Evolutionary conservation across 768 basidiomycete genomes (phyloP).

Genomic region (Auriscalpium microsporum): DNA sequence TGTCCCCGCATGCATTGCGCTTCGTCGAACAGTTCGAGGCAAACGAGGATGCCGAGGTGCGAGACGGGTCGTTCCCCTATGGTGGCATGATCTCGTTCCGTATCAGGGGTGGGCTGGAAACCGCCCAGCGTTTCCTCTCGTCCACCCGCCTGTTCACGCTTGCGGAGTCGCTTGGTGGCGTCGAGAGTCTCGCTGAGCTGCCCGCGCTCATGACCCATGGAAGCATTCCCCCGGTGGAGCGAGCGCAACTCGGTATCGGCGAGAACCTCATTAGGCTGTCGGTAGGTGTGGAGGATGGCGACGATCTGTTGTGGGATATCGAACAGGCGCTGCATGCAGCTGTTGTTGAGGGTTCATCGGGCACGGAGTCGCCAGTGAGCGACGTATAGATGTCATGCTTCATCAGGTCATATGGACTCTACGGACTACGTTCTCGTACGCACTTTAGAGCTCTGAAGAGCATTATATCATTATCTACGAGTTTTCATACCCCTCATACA

Average conservation of each 20-base stretch:
- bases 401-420: too few relatives aligned
- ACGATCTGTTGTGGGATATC: conserved; percentile 72
- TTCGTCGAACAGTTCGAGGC: conserved; percentile 42
- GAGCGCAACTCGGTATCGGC: conserved; percentile 65
- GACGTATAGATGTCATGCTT: background rate
- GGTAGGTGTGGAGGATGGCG: conserved; percentile 82
- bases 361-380: background rate
- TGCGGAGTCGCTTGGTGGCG: conserved; percentile 86
- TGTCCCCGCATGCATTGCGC: conserved; percentile 60
- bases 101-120: conserved; percentile 39
- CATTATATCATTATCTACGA: too few relatives aligned
- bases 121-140: conserved; percentile 63
- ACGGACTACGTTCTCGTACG: too few relatives aligned
- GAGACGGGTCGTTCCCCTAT: conserved; percentile 65
- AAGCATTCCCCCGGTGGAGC: conserved; percentile 58
- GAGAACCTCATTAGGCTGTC: conserved; percentile 71
- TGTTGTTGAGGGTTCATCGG: conserved; percentile 1
- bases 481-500: too few relatives aligned
- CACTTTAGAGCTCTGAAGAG: too few relatives aligned
- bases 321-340: conserved; percentile 51
- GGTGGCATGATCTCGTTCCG: conserved; percentile 84
- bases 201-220: conserved; percentile 89
- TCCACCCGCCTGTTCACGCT: conserved; percentile 62
- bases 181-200: conserved; percentile 84
- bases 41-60: conserved; percentile 22